Conservation (phyloP, 805 yeast genomes). For the Pichia ethanolica region DNA sequence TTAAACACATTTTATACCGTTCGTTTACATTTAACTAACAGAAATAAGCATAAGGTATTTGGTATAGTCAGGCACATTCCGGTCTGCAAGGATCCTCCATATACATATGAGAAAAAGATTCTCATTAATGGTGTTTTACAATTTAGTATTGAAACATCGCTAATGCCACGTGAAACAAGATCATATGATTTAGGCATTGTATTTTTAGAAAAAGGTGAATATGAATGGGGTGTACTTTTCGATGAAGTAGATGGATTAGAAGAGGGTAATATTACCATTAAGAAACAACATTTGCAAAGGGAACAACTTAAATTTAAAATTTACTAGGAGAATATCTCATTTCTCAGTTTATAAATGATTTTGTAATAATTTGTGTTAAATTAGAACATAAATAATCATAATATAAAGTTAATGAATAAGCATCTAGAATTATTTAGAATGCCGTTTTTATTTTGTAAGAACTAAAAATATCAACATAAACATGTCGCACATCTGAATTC, state of each 20-base stretch:
- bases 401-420: no score
- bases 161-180: conserved; percentile 36
- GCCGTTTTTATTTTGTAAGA: no score
- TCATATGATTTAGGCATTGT: conserved; percentile 48
- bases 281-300: conserved; percentile 32
- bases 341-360: neutral
- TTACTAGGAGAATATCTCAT: neutral
- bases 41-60: conserved; percentile 31
- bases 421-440: no score
- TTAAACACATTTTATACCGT: conserved; percentile 47
- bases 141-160: conserved; percentile 34
- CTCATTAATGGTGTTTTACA: conserved; percentile 71
- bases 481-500: no score
- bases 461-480: no score
- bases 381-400: no score
- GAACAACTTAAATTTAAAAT: conserved; percentile 29
- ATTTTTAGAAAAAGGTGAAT: conserved; percentile 69
- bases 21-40: conserved; percentile 43
- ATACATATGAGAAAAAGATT: conserved; percentile 45
- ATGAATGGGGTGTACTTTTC: conserved; percentile 68
- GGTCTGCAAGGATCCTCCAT: conserved; percentile 25
- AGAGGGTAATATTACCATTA: conserved; percentile 16
- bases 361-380: no score
- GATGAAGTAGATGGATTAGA: conserved; percentile 34
- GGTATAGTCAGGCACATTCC: conserved; percentile 62